Evolutionary conservation across 495 filamentous ascomycete species (phyloP), one percentile per base, ranked within the genome.

Genomic region (Parathielavia hyrcaniae): DNA sequence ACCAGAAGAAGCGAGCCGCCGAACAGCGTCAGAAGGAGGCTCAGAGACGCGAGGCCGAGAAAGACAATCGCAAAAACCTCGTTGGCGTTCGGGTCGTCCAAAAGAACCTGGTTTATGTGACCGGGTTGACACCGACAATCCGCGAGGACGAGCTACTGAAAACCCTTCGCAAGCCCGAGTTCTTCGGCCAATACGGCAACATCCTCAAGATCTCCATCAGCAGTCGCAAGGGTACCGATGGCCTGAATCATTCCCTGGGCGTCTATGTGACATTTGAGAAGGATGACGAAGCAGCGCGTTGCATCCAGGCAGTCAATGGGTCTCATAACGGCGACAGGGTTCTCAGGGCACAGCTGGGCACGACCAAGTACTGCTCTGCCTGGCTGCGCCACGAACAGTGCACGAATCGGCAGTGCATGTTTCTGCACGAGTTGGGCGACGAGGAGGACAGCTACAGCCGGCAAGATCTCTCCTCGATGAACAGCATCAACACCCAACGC

Each of bases 121-220:
- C 95, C 22, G 95, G 93, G 30, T 77, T 99, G 38, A 95, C 86
- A 55, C 93, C 93, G 20, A 88, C 85, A 47, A 91, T 91, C 65
- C 85, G 86, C 38, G 95, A 97, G 69, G 91, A 97, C 67, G 89
- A 90, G 60, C 79, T 98, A 10, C 77, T 96, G 52, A 84, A 87
- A 67, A 96, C 90, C 0, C 77, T 99, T 19, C 86, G 95, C 48
- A 89, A 89, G 44, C 79, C 81, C 46, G 85, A 95, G 60, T 99
- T 97, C 69, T 99, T 99, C 67, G 95, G 95, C 5, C 95, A 97
- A 68, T 99, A 99, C 69, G 95, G 95, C 61, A 92, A 93, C 67
- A 99, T 99, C 61, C 84, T 93, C 62, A 99, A 99, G 67, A 97
- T 99, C 40, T 95, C 96, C 45, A 95, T 99, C 55, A 97, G 91